Percentiles rank a stretch among this genome's conserved stretches.
These are phyloP conservation scores for Candida sanyaensis DNA, from an alignment of 1,139 yeast species.

Conservation along the genomic window DNA sequence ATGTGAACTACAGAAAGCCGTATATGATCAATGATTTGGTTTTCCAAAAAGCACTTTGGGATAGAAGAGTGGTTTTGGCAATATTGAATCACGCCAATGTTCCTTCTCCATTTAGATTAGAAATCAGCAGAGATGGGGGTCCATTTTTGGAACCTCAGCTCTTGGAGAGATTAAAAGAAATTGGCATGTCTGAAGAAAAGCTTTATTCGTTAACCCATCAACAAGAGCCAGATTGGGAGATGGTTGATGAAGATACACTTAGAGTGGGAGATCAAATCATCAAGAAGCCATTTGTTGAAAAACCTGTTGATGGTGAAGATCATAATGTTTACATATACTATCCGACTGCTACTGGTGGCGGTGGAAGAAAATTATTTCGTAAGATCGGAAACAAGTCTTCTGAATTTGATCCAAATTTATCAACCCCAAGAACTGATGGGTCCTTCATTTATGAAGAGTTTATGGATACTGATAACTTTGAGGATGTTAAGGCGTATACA, in stretches of 20 bases:
- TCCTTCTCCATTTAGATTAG: conserved; percentile 85
- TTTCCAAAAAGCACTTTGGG: conserved; percentile 95
- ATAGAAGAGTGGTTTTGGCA: conserved; percentile 82
- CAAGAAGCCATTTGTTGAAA: conserved; percentile 93
- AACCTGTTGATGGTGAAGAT: conserved; percentile 99
- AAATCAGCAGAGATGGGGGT: conserved; percentile 95
- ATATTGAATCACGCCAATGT: conserved; percentile 83
- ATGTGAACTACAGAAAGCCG: conserved; percentile 88
- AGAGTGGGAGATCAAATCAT: conserved; percentile 71
- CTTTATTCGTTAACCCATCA: conserved; percentile 62
- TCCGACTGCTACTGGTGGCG: conserved; percentile 89
- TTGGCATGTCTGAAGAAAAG: conserved; percentile 43
- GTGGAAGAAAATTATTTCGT: conserved; percentile 91
- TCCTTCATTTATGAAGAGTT: conserved; percentile 91
- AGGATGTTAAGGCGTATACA: conserved; percentile 98
- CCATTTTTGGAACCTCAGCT: conserved; percentile 74
- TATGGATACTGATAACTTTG: conserved; percentile 97
- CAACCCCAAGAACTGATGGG: conserved; percentile 81
- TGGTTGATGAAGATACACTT: conserved; percentile 89
- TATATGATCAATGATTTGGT: conserved; percentile 84
- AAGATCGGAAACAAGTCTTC: conserved; percentile 97
- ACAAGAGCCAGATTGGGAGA: conserved; percentile 78
- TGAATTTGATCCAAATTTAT: conserved; percentile 85
- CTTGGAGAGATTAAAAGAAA: conserved; percentile 42
- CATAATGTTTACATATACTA: conserved; percentile 95